phyloP scores from a whole-genome alignment of 192 early-diverging fungal species.

The Entophlyctis luteolus region DNA sequence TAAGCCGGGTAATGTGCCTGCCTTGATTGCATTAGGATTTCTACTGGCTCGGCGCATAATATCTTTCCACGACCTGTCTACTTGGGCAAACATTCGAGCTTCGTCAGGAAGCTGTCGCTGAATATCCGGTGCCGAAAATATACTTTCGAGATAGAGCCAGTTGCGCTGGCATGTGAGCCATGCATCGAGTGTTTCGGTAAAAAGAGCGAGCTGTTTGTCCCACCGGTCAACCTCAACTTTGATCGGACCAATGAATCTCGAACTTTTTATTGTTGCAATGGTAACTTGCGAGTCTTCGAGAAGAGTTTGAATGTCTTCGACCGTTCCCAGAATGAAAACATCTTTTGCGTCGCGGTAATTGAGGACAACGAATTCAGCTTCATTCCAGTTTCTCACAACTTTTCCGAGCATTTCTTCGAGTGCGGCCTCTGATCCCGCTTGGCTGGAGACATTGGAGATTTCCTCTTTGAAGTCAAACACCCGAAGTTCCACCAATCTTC shows the following conservation, averaged over 20 bases:
- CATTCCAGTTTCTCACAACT: conserved; percentile 56
- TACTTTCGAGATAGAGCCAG: conserved; percentile 59
- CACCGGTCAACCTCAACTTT: conserved; percentile 56
- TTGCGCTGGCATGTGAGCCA: conserved; percentile 59
- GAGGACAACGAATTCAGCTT: conserved; percentile 53
- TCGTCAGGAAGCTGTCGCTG: conserved; percentile 64
- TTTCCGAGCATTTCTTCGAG: conserved; percentile 60
- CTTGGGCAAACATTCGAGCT: conserved; percentile 58
- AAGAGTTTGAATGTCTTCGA: conserved; percentile 60
- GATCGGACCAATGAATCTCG: conserved; percentile 59
- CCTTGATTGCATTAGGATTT: conserved; percentile 65
- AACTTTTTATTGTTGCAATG: conserved; percentile 57
- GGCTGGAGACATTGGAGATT: conserved; percentile 51
- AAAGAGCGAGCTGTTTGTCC: conserved; percentile 56
- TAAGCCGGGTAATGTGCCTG: conserved; percentile 53
- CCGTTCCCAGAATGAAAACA: conserved; percentile 57
- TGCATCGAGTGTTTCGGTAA: conserved; percentile 57
- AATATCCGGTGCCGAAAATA: conserved; percentile 62
- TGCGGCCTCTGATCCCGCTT: conserved; percentile 57
- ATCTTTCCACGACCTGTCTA: conserved; percentile 62
- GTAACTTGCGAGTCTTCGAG: conserved; percentile 61
- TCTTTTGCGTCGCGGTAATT: conserved; percentile 57
- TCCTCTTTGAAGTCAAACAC: conserved; percentile 62
- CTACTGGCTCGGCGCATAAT: conserved; percentile 53
- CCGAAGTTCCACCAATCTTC: conserved; percentile 46